Base-by-base conservation (phyloP, 352 stramenopile species). In the Phytopythium helicoides region DNA sequence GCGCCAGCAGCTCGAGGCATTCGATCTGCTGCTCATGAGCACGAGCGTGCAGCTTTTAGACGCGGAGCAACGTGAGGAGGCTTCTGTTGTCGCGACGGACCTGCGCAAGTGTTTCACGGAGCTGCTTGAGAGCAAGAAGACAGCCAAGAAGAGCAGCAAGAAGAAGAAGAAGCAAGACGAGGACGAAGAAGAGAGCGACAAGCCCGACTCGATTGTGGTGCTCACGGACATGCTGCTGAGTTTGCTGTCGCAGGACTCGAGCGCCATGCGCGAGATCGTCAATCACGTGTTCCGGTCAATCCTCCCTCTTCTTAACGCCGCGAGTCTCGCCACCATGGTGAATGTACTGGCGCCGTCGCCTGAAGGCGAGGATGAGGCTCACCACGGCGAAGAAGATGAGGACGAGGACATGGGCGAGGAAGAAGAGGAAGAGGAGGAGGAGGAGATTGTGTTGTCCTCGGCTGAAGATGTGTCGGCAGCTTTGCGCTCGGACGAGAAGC, bases 211-310 rank as follows among this genome's bases (percentile, higher is more conserved):
- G 8, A 66, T 93, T 16, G 73, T 89, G 18, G 85, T 95, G 57
- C 67, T 95, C 14, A 90, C 76, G 14, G 85, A 95, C 63, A 57
- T 93, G 69, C 60, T 95, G 41, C 56, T 95, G 66, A 89, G 80
- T 72, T 57, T 93, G 60, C 64, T 95, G 34, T 79, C 85, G 22
- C 80, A 91, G 48, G 76, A 92, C 55, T 95, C 85, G 55, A 89
- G 81, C 48, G 81, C 82, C 33, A 72, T 95, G 66, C 85, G 85
- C 47, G 83, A 92, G 26, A 88, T 95, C 26, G 85, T 95, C 18
- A 84, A 65, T 16, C 75, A 91, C 54, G 85, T 86, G 12, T 95
- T 95, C 70, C 74, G 76, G 15, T 85, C 70, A 39, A 58, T 95
- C 44, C 62, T 89, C 53, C 76, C 81, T 31, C 64, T 92, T 36